Evolutionary conservation across 2,329 filamentous ascomycete genomes (phyloP).

Genomic region (Neocucurbitaria cava): DNA sequence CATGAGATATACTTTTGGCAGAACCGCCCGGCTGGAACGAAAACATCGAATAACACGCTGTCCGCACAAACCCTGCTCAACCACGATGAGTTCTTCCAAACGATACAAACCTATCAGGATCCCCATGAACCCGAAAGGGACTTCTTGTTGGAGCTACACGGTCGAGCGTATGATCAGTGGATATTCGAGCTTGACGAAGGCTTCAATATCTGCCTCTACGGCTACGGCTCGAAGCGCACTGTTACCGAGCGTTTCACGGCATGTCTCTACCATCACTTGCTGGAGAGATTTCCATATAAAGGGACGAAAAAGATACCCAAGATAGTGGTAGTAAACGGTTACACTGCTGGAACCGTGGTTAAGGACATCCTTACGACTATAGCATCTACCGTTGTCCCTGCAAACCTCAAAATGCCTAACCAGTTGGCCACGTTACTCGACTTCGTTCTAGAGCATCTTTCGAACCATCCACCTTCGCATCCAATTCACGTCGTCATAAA

Average conservation of each 20-base stretch:
- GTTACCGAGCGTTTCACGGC: conserved; percentile 79
- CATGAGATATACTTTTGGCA: conserved; percentile 95
- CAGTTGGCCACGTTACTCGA: conserved; percentile 74
- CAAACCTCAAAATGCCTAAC: conserved; percentile 63
- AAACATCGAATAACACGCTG: conserved; percentile 87
- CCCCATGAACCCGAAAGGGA: conserved; percentile 73
- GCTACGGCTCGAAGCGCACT: conserved; percentile 85
- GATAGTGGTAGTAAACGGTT: conserved; percentile 88
- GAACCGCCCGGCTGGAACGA: conserved; percentile 79
- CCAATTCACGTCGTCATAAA: conserved; percentile 77
- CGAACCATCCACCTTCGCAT: conserved; percentile 45
- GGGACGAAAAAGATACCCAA: conserved; percentile 55
- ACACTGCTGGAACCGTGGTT: conserved; percentile 70
- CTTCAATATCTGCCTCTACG: conserved; percentile 86
- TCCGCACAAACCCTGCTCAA: conserved; percentile 77
- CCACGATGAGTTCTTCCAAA: conserved; percentile 88
- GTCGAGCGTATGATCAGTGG: conserved; percentile 89
- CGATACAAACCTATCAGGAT: conserved; percentile 69
- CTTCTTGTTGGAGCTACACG: conserved; percentile 76
- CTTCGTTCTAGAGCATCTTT: conserved; percentile 68
- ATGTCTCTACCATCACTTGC: conserved; percentile 64
- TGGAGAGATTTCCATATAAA: conserved; percentile 33
- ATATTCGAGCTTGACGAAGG: conserved; percentile 84
- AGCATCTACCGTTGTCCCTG: conserved; percentile 65
- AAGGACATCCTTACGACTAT: conserved; percentile 75